Conservation (phyloP, 768 basidiomycete genomes). For the Amanita jacksonii region DNA sequence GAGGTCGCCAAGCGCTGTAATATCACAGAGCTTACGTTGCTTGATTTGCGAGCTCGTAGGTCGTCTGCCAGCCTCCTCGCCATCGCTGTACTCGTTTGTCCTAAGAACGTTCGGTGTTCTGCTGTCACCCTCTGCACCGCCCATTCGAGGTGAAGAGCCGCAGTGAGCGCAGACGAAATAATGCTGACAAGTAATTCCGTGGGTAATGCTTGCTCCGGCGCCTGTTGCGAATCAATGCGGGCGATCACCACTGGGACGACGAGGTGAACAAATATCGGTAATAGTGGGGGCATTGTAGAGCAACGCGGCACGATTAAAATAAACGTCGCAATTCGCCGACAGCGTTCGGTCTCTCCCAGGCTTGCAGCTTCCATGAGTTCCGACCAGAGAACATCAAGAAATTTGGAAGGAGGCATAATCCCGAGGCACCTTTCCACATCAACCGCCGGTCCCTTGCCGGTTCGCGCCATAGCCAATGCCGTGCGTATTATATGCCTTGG, state of each 20-base stretch:
- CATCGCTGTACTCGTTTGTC: constrained; percentile 54
- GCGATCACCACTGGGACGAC: constrained; percentile 54
- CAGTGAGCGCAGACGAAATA: constrained; percentile 55
- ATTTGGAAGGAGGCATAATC: constrained; percentile 45
- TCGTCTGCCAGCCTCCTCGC: constrained; percentile 59
- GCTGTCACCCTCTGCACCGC: constrained; percentile 46
- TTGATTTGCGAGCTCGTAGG: constrained; percentile 41
- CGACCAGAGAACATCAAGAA: constrained; percentile 60
- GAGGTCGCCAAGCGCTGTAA: constrained; percentile 52
- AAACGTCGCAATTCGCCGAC: constrained; percentile 58
- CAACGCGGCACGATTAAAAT: constrained; percentile 54
- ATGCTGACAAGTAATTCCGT: constrained; percentile 59
- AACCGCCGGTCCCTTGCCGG: constrained; percentile 53
- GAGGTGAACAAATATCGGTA: constrained; percentile 65
- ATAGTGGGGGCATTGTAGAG: constrained; percentile 43
- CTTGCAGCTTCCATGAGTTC: constrained; percentile 46
- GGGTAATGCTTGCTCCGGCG: constrained; percentile 43
- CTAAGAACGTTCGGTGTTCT: constrained; percentile 41
- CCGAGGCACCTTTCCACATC: constrained; percentile 63
- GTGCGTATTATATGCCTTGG: constrained; percentile 47
- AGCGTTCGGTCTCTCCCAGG: constrained; percentile 51
- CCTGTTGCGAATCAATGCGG: constrained; percentile 42
- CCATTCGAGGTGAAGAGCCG: constrained; percentile 63
- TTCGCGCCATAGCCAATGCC: constrained; percentile 46
- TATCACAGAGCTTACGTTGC: constrained; percentile 41